phyloP scores from a whole-genome alignment of 441 rosid genomes.

The Adansonia madagascariensis region DNA sequence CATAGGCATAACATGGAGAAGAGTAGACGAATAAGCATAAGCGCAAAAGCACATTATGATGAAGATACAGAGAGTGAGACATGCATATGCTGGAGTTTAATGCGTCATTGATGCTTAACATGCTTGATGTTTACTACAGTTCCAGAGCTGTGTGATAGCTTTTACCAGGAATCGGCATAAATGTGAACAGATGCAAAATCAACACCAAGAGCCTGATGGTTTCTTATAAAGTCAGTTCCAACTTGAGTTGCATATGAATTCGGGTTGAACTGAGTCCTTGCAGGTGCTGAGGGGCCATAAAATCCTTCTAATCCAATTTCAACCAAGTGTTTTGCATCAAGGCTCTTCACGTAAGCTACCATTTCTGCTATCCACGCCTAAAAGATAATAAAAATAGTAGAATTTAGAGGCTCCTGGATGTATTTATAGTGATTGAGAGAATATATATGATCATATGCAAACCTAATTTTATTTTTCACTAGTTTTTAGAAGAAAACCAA shows the following conservation, averaged over 20 bases:
- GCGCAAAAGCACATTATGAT: too few species aligned
- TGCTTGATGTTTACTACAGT: neutral
- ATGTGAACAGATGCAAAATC: slow-evolving; percentile 73
- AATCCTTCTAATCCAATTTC: slow-evolving; percentile 76
- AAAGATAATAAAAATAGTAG: neutral
- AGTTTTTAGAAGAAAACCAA: slow-evolving; percentile 14
- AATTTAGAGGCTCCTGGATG: neutral
- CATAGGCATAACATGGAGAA: neutral
- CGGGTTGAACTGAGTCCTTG: slow-evolving; percentile 71
- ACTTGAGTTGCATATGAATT: slow-evolving; percentile 71
- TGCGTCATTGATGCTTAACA: neutral
- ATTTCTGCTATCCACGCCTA: slow-evolving; percentile 77
- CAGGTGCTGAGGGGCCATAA: slow-evolving; percentile 68
- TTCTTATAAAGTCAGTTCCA: slow-evolving; percentile 75
- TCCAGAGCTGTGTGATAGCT: slow-evolving; percentile 28
- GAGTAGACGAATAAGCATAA: too few species aligned
- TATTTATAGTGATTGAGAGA: neutral
- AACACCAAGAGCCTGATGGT: slow-evolving; percentile 68
- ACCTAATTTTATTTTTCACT: neutral
- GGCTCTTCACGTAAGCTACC: slow-evolving; percentile 61
- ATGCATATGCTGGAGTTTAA: too few species aligned
- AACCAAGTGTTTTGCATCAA: slow-evolving; percentile 72
- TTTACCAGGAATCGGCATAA: slow-evolving; percentile 76
- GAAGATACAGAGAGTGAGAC: too few species aligned
- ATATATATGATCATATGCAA: neutral